Evolutionary conservation across 2,329 filamentous ascomycete species (phyloP).

Genomic region (Penicillium nordicum): DNA sequence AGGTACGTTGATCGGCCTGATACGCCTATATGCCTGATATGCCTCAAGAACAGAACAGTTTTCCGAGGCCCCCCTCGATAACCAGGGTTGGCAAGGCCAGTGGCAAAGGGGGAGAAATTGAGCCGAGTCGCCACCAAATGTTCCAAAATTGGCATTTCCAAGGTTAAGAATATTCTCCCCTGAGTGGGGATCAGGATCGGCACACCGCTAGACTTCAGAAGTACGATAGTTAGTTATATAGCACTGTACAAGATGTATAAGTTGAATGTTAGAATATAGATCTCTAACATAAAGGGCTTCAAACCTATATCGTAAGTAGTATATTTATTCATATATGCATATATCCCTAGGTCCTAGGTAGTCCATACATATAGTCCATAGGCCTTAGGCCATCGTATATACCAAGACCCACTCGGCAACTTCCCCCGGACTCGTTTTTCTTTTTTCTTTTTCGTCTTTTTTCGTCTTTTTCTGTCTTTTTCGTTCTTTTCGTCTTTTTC

Average conservation of each 20-base stretch:
- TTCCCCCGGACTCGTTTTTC: constrained; percentile 20
- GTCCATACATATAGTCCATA: neutral
- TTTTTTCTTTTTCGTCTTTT: neutral
- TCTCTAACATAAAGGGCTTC: neutral
- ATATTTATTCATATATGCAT: neutral
- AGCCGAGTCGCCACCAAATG: constrained; percentile 7
- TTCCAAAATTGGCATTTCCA: neutral
- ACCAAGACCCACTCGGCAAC: constrained; percentile 1
- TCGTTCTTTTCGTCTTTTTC: constrained; percentile 1
- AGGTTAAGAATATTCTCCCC: constrained; percentile 12
- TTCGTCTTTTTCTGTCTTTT: constrained; percentile 2
- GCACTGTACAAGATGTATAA: neutral
- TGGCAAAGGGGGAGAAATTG: constrained; percentile 3
- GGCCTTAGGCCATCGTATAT: neutral
- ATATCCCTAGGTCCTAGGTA: neutral
- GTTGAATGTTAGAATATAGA: neutral
- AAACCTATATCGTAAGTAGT: neutral
- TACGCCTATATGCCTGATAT: neutral
- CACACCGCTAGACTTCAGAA: constrained; percentile 7
- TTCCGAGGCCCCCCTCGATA: neutral
- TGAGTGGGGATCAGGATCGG: constrained; percentile 13
- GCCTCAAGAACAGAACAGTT: neutral
- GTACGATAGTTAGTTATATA: neutral
- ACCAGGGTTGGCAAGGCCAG: neutral
- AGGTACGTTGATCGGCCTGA: neutral